Conservation (phyloP, 768 basidiomycete genomes). For the Lactarius hatsudake region DNA sequence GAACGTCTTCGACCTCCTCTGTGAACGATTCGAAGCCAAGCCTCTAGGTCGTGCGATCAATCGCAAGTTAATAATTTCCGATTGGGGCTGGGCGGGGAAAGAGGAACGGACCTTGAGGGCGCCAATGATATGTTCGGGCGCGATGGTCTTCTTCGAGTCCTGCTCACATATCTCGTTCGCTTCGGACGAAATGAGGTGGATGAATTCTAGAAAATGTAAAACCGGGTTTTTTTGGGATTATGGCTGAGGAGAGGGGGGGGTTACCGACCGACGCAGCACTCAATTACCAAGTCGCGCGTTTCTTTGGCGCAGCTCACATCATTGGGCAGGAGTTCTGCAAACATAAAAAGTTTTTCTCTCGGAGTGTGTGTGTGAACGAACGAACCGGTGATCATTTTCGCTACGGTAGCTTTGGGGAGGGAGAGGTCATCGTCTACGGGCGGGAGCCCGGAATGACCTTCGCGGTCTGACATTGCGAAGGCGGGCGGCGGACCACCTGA, state of each 20-base stretch:
- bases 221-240: neutral
- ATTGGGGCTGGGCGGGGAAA: neutral
- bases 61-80: neutral
- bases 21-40: constrained; percentile 93
- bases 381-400: constrained; percentile 92
- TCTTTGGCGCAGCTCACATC: constrained; percentile 93
- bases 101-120: constrained; percentile 73
- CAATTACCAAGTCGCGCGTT: constrained; percentile 93
- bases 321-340: constrained; percentile 78
- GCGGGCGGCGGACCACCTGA: constrained; percentile 16
- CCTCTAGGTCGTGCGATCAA: constrained; percentile 46
- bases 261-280: constrained; percentile 96
- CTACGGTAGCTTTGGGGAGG: constrained; percentile 94
- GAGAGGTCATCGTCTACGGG: constrained; percentile 89
- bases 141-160: constrained; percentile 98
- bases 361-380: neutral
- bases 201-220: constrained; percentile 69
- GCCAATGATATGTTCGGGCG: constrained; percentile 92
- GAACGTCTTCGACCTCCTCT: constrained; percentile 84
- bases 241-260: neutral
- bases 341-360: too few relatives aligned
- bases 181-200: constrained; percentile 94
- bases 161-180: constrained; percentile 98
- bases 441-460: constrained; percentile 64
- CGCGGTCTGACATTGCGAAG: constrained; percentile 82